Base-by-base conservation (phyloP, 495 filamentous ascomycete species). In the Xylaria longipes region DNA sequence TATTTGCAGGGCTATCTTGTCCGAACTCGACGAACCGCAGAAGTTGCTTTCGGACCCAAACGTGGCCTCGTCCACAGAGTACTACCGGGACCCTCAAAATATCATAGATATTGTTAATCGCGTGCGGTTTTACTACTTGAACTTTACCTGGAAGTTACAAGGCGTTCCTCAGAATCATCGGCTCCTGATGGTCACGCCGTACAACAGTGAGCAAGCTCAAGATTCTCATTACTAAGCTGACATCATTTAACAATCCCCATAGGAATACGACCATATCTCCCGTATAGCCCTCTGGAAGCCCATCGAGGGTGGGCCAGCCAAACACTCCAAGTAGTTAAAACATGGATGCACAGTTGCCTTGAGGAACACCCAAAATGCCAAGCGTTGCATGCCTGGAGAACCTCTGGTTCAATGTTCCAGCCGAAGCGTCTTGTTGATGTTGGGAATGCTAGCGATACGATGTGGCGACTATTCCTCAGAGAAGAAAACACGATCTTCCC, bases 381-480 rank as follows among this genome's bases (percentile, higher is more conserved):
- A 41, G 37, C 22, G 37, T 29, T 63, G n/a, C 35, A 63, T 45
- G 22, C 60, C 11, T 63, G 60, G 60, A 43, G 39, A 45, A 63
- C 37, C 6, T 41, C 60, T 63, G 60, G 60, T 14, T 63, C 22
- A 17, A 41, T 1, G 12, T 45, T 25, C 22, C 60, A 63, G 60
- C 60, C 60, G 12, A 45, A 63, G 60, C 60, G 61, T 29, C 39
- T 64, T 1, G 39, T 64, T 17, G 61, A 64, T 31, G 20, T 64
- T 31, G 61, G 61, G 37, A 9, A n/a, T 1, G 39, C 22, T 20
- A 8, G 39, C 29, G 61, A 27, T 27, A 64, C 2, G 61, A 64
- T 4, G 22, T 64, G 61, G 61, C 61, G 61, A 15, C 61, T 64
- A 17, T 11, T 64, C 4, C 61, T 64, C 15, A 41, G 37, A 20